Conservation (phyloP, 371 early-diverging fungal genomes). For the Circinella minor region DNA sequence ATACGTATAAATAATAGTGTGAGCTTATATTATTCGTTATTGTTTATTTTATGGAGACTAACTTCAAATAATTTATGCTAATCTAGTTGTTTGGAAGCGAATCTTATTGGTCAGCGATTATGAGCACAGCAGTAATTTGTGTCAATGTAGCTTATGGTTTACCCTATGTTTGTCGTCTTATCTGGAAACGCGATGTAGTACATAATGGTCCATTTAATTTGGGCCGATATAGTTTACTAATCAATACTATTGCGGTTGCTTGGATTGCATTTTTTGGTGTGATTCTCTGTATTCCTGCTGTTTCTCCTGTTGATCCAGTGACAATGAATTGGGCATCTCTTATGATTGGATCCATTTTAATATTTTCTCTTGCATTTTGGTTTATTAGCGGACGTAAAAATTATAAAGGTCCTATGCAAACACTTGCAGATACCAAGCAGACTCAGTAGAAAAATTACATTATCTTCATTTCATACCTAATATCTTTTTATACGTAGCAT, state of each 20-base stretch:
- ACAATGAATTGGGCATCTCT: constrained; percentile 32
- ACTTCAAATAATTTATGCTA: neutral
- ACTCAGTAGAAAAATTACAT: too few relatives aligned
- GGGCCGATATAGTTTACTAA: constrained; percentile 25
- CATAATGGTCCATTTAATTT: constrained; percentile 28
- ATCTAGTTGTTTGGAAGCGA: constrained; percentile 25
- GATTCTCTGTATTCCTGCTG: constrained; percentile 30
- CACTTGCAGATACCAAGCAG: constrained; percentile 9
- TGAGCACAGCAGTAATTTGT: constrained; percentile 29
- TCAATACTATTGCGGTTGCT: constrained; percentile 27
- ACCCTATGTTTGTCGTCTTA: constrained; percentile 32
- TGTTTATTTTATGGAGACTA: neutral
- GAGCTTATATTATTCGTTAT: too few relatives aligned
- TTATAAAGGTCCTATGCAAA: constrained; percentile 42
- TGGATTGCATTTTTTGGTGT: constrained; percentile 36
- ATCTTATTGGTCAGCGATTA: constrained; percentile 32
- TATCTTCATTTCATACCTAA: too few relatives aligned
- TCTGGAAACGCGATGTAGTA: constrained; percentile 22
- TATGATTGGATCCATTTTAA: constrained; percentile 29
- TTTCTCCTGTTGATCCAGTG: constrained; percentile 19
- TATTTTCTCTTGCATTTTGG: constrained; percentile 30
- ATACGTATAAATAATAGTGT: too few relatives aligned
- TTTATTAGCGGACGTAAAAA: constrained; percentile 22
- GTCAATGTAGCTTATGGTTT: constrained; percentile 32
- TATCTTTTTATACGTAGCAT: too few relatives aligned